A percentile compares a stretch with the other conserved stretches of the same genome.
Conservation (phyloP, 2,329 filamentous ascomycete species). For the Colletotrichum ledebouriae region DNA sequence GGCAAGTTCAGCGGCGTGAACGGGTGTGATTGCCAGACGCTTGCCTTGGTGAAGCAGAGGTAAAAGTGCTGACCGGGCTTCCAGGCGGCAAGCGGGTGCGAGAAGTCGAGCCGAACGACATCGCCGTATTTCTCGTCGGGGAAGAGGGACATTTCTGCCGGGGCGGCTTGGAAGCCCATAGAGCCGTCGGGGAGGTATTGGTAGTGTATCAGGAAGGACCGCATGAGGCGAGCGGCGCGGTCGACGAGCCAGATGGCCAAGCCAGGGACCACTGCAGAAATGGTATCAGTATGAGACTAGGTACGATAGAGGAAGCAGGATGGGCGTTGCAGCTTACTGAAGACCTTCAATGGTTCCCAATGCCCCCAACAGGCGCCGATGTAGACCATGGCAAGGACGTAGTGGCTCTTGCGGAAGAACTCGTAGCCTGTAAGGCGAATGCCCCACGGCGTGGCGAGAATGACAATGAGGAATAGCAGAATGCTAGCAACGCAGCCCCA, state of each 20-base stretch:
- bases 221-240: conserved; percentile 69
- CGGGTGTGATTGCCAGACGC: conserved; percentile 80
- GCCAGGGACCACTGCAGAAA: conserved; percentile 65
- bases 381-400: conserved; percentile 79
- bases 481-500: conserved; percentile 75
- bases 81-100: conserved; percentile 73
- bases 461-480: conserved; percentile 68
- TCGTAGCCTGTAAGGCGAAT: conserved; percentile 80
- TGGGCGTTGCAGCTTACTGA: conserved; percentile 51
- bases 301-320: background rate
- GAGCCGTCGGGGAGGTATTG: conserved; percentile 62
- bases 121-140: conserved; percentile 69
- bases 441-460: conserved; percentile 68
- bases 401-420: conserved; percentile 81
- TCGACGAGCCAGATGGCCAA: conserved; percentile 76
- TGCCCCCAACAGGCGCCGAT: conserved; percentile 83
- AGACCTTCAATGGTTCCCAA: conserved; percentile 77
- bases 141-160: conserved; percentile 66
- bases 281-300: background rate
- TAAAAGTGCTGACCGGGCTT: conserved; percentile 79
- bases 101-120: conserved; percentile 75
- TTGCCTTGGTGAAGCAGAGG: conserved; percentile 74
- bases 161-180: conserved; percentile 67
- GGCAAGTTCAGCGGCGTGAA: conserved; percentile 75
- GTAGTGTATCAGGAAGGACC: conserved; percentile 63